Conservation (phyloP, 371 early-diverging fungal species). For the Saksenaea vasiformis region DNA sequence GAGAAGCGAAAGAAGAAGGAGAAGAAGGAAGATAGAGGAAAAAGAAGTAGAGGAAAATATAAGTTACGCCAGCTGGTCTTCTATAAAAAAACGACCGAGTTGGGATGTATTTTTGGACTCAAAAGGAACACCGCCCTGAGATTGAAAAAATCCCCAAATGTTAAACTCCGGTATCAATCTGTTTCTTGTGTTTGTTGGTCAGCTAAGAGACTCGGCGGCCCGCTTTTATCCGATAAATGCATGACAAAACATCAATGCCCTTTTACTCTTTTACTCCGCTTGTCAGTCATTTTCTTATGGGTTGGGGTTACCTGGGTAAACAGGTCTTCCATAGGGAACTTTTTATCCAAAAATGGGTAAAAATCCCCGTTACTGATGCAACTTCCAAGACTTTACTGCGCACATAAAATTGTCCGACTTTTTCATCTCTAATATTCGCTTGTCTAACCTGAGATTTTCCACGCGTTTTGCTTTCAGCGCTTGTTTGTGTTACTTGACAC, state of each 20-base stretch:
- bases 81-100: neutral
- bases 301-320: neutral
- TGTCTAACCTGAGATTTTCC: neutral
- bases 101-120: neutral
- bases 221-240: slow-evolving; percentile 4
- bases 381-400: neutral
- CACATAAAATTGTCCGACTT: neutral
- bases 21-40: slow-evolving; percentile 9
- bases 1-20: slow-evolving; percentile 9
- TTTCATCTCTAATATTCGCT: neutral
- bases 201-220: neutral
- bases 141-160: neutral
- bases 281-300: neutral
- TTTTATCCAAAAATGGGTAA: neutral
- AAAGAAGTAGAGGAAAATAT: slow-evolving; percentile 9
- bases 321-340: neutral
- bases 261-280: neutral
- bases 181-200: neutral
- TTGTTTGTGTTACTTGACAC: neutral
- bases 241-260: neutral
- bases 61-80: neutral
- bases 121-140: slow-evolving; percentile 4
- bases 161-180: neutral
- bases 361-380: neutral
- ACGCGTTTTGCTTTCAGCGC: neutral